Conservation (phyloP, 1,139 yeast species). For the Yamadazyma spencermartinsiae region DNA sequence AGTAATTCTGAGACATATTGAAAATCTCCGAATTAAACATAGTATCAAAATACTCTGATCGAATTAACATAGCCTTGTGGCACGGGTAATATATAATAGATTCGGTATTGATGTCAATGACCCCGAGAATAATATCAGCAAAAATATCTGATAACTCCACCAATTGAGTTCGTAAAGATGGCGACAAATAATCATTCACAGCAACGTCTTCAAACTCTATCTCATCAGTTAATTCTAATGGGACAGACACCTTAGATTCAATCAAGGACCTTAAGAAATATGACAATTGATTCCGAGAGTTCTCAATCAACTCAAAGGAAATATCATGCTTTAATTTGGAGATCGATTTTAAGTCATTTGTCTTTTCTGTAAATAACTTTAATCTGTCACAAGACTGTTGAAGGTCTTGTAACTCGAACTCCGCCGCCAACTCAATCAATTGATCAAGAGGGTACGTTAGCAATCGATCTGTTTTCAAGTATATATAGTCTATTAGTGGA, state of each 20-base stretch:
- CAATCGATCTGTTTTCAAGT: slow-evolving; percentile 40
- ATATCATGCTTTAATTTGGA: slow-evolving; percentile 46
- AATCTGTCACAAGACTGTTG: slow-evolving; percentile 13
- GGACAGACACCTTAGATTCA: slow-evolving; percentile 17
- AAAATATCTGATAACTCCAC: slow-evolving; percentile 24
- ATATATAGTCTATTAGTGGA: slow-evolving; percentile 49
- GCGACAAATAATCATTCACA: slow-evolving; percentile 18
- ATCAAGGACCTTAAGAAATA: slow-evolving; percentile 43
- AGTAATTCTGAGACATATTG: slow-evolving; percentile 18
- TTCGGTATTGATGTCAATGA: slow-evolving; percentile 30
- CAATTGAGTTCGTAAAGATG: slow-evolving; percentile 17
- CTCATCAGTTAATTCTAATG: slow-evolving; percentile 19
- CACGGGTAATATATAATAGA: slow-evolving; percentile 52
- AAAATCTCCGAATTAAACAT: slow-evolving; percentile 57
- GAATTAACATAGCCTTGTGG: slow-evolving; percentile 58
- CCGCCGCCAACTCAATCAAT: slow-evolving; percentile 6
- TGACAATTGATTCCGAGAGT: slow-evolving; percentile 47
- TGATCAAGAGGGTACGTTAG: slow-evolving; percentile 18
- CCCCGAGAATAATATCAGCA: slow-evolving; percentile 53
- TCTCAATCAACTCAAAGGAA: slow-evolving; percentile 45
- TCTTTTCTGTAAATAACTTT: slow-evolving; percentile 21
- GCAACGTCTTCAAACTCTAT: slow-evolving; percentile 36
- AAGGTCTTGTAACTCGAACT: slow-evolving; percentile 19
- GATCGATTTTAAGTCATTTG: slow-evolving; percentile 24
- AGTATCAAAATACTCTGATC: slow-evolving; percentile 65